Conservation (phyloP, 2,329 filamentous ascomycete species). For the Waltergamsia citrina region DNA sequence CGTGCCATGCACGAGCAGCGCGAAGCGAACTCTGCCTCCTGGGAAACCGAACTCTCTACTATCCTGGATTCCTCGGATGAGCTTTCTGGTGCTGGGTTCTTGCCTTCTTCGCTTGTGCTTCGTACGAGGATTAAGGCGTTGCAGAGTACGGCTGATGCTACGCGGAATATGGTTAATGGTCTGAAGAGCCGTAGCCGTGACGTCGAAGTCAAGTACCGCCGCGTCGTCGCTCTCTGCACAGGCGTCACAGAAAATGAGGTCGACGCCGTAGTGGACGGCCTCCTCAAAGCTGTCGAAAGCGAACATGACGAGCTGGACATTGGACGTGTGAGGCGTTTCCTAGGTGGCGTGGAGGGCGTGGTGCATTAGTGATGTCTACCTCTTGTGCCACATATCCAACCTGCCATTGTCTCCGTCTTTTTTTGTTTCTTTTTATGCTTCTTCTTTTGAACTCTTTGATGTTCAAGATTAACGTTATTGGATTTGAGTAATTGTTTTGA, state of each 20-base stretch:
- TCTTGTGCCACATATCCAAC: no score
- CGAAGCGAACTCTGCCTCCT: constrained; percentile 30
- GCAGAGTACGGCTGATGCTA: constrained; percentile 54
- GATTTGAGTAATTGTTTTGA: no score
- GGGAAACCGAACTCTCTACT: constrained; percentile 44
- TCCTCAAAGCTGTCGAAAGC: constrained; percentile 84
- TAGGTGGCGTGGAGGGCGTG: constrained; percentile 66
- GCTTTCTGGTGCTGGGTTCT: constrained; percentile 19
- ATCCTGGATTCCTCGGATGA: constrained; percentile 35
- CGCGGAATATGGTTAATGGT: constrained; percentile 57
- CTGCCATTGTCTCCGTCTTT: no score
- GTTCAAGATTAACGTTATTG: no score
- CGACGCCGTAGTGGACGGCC: constrained; percentile 67
- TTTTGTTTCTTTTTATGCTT: neutral
- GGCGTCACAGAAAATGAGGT: constrained; percentile 69
- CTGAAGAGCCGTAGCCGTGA: constrained; percentile 75
- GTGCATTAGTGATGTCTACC: constrained; percentile 23
- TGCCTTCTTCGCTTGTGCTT: constrained; percentile 54
- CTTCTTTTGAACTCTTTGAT: no score
- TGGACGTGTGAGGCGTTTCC: constrained; percentile 65
- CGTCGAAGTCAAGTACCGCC: constrained; percentile 78
- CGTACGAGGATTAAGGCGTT: constrained; percentile 63
- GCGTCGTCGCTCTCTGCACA: constrained; percentile 81
- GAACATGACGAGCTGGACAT: constrained; percentile 71
- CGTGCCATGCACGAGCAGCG: constrained; percentile 31